These are phyloP conservation scores for Alternaria atra DNA, from an alignment of 2,329 filamentous ascomycete genomes.

Conservation along the genomic window DNA sequence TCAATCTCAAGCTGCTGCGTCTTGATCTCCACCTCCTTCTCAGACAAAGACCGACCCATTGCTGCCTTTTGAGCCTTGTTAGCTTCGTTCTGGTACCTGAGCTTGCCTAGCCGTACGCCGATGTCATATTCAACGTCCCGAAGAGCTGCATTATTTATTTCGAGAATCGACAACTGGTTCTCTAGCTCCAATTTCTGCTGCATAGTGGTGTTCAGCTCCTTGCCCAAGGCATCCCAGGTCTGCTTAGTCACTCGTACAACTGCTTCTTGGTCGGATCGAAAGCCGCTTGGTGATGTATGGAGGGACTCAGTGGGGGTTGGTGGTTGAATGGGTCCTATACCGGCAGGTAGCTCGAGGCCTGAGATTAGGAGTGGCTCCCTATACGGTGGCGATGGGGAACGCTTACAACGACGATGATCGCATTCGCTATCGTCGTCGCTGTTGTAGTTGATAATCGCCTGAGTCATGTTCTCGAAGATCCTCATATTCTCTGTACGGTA, in stretches of 20 bases:
- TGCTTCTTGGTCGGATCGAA: not conserved
- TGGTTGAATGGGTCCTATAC: slow-evolving; percentile 5
- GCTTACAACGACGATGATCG: not conserved
- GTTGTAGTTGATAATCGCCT: not conserved
- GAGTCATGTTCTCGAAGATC: slow-evolving; percentile 6
- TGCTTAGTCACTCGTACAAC: slow-evolving; percentile 18
- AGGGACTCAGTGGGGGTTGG: slow-evolving; percentile 14
- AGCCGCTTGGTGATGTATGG: not conserved
- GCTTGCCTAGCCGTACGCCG: slow-evolving; percentile 17
- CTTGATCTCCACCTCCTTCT: slow-evolving; percentile 28
- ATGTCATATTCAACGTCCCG: slow-evolving; percentile 4
- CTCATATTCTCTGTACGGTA: slow-evolving; percentile 5
- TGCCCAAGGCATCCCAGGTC: slow-evolving; percentile 10
- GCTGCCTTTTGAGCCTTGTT: slow-evolving; percentile 28
- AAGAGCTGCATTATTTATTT: not conserved
- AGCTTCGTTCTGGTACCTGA: slow-evolving; percentile 27
- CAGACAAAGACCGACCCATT: slow-evolving; percentile 27
- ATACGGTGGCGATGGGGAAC: not conserved
- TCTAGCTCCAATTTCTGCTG: slow-evolving; percentile 16
- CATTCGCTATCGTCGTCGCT: slow-evolving; percentile 3
- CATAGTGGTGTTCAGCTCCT: slow-evolving; percentile 1
- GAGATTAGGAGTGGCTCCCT: not conserved
- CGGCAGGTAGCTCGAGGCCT: not conserved
- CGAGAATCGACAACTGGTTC: not conserved
- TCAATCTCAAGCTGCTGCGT: slow-evolving; percentile 25